These are phyloP conservation scores for Cajanus cajan DNA, from an alignment of 306 rosid genomes.

Conservation along the genomic window DNA sequence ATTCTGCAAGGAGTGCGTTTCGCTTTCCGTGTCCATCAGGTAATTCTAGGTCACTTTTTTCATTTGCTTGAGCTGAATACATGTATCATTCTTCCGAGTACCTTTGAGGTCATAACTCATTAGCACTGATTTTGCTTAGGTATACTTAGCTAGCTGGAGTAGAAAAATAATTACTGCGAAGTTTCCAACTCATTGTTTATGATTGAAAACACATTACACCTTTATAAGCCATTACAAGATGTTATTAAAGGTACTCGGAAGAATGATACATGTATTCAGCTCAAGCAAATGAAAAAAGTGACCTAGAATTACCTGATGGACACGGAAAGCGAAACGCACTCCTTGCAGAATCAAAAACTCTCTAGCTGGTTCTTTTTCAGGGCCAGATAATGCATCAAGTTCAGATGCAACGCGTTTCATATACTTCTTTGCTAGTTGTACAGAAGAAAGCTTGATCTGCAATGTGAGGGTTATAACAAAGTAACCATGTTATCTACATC, in stretches of 20 bases:
- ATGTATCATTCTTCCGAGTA: neutral
- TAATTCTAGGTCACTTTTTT: too few species aligned
- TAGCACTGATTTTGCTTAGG: neutral
- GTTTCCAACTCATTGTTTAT: neutral
- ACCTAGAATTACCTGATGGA: too few species aligned
- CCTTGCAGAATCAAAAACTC: too few species aligned
- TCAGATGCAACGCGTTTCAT: too few species aligned
- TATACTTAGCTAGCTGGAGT: neutral
- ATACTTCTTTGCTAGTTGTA: too few species aligned
- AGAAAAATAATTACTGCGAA: neutral
- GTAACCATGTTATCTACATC: constrained; percentile 15
- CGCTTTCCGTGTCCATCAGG: too few species aligned
- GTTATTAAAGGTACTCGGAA: neutral
- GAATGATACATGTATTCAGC: neutral
- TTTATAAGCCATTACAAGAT: neutral
- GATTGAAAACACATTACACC: neutral
- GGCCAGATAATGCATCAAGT: too few species aligned
- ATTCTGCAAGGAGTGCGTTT: too few species aligned
- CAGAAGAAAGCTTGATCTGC: too few species aligned
- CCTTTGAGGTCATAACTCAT: neutral
- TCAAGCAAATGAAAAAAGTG: too few species aligned
- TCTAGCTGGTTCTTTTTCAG: too few species aligned
- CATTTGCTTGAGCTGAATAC: neutral
- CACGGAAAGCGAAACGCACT: too few species aligned
- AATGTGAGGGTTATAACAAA: neutral